A percentile compares a stretch with the other conserved stretches of the same genome.
Evolutionary conservation across 768 basidiomycete species (phyloP).

Genomic region (Podaxis mareebaensis): DNA sequence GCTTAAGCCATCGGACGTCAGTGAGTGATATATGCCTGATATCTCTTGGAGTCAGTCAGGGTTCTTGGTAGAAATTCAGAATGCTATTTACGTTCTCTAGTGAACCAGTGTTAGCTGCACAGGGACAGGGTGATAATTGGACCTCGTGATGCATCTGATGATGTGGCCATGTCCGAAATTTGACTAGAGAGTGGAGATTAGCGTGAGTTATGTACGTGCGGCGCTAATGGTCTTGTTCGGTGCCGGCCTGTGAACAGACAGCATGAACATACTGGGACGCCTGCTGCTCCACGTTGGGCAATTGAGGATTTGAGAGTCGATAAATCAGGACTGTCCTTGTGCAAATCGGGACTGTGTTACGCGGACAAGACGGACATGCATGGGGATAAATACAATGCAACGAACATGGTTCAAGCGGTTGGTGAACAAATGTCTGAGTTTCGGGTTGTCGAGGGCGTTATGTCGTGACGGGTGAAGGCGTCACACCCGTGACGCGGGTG

Average conservation of each 20-base stretch:
- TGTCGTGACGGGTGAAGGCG: background rate
- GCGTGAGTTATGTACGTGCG: too few relatives aligned
- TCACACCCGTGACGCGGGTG: constrained; percentile 13
- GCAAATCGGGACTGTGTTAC: background rate
- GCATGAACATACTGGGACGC: background rate
- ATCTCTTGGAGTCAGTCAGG: too few relatives aligned
- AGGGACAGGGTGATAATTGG: too few relatives aligned
- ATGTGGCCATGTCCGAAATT: too few relatives aligned
- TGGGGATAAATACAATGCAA: background rate
- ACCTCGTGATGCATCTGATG: too few relatives aligned
- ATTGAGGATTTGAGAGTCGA: background rate
- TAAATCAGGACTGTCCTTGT: background rate
- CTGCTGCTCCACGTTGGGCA: background rate
- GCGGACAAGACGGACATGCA: background rate
- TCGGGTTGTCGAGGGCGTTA: background rate
- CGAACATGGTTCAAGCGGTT: background rate
- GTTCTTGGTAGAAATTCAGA: too few relatives aligned
- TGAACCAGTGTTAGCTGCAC: too few relatives aligned
- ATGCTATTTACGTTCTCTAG: too few relatives aligned
- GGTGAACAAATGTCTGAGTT: background rate
- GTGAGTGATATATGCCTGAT: too few relatives aligned
- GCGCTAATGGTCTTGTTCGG: too few relatives aligned
- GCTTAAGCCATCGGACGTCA: too few relatives aligned
- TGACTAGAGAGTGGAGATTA: too few relatives aligned
- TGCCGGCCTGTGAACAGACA: background rate